Evolutionary conservation across 805 yeast species (phyloP).

Genomic region (Candida glaebosa): DNA sequence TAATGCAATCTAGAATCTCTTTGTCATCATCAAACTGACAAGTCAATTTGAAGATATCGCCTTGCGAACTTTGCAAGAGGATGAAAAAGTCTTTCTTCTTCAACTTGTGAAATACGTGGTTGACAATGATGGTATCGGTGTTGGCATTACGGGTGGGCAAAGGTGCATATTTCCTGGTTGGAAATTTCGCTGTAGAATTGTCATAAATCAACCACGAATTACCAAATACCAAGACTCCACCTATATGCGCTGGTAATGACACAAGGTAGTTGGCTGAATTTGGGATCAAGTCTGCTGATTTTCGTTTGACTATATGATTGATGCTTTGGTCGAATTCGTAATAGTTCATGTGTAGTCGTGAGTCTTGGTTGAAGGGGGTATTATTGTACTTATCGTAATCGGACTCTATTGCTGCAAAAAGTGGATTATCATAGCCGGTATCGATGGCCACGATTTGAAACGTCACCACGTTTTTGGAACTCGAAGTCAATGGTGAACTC

Average conservation of each 20-base stretch:
- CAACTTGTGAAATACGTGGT: constrained; percentile 63
- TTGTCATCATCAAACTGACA: constrained; percentile 48
- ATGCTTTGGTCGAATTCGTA: constrained; percentile 87
- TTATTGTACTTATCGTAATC: constrained; percentile 40
- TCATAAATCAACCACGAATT: constrained; percentile 52
- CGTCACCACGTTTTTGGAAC: constrained; percentile 48
- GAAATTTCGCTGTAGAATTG: constrained; percentile 12
- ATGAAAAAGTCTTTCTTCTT: constrained; percentile 60
- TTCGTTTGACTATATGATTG: constrained; percentile 61
- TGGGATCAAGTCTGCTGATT: constrained; percentile 14
- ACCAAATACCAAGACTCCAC: constrained; percentile 67
- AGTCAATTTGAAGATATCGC: constrained; percentile 66
- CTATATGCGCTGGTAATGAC: constrained; percentile 69
- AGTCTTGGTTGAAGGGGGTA: constrained; percentile 1
- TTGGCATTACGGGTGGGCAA: constrained; percentile 49
- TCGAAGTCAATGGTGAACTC: constrained; percentile 74
- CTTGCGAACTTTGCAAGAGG: constrained; percentile 63
- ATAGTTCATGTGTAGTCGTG: constrained; percentile 44
- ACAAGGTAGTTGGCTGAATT: constrained; percentile 49
- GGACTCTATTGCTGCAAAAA: constrained; percentile 76
- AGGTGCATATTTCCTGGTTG: constrained; percentile 32
- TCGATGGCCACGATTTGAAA: constrained; percentile 59
- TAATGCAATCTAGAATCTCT: constrained; percentile 39
- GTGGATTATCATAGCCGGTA: constrained; percentile 77
- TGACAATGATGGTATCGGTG: constrained; percentile 36